Percentiles rank a stretch among this genome's conserved stretches.
Evolutionary conservation across 2,329 filamentous ascomycete genomes (phyloP).

Genomic region (Tolypocladium ovalisporum): DNA sequence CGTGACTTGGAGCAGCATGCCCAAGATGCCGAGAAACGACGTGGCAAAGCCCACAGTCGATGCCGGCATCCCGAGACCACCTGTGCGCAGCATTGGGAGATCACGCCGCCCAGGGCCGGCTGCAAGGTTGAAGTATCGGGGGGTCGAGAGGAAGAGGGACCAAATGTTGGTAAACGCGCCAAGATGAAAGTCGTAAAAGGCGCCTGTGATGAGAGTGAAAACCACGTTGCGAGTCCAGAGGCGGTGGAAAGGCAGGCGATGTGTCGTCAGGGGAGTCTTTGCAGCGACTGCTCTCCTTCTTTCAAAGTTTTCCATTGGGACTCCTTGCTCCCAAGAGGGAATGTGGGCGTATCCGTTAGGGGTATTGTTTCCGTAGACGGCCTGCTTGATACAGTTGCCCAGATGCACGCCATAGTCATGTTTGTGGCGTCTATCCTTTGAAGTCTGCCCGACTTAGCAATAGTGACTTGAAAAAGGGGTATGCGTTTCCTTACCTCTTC

Average conservation of each 20-base stretch:
- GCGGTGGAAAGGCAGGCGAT: conserved; percentile 37
- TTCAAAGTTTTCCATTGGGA: conserved; percentile 14
- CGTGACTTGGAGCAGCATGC: conserved; percentile 50
- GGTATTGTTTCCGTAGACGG: conserved; percentile 14
- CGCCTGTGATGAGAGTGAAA: conserved; percentile 49
- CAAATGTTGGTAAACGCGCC: conserved; percentile 68
- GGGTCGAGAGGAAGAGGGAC: conserved; percentile 67
- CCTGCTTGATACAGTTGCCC: conserved; percentile 18
- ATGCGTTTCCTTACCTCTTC: conserved; percentile 57
- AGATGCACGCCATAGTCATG: conserved; percentile 33
- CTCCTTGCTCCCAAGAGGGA: conserved; percentile 29
- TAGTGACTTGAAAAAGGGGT: conserved; percentile 29
- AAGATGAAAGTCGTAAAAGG: conserved; percentile 61
- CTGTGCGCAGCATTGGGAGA: conserved; percentile 54
- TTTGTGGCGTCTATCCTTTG: conserved; percentile 31
- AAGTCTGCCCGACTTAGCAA: conserved; percentile 34
- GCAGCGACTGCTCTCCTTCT: not conserved
- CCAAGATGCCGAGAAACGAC: conserved; percentile 63
- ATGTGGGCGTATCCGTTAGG: conserved; percentile 10
- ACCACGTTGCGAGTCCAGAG: conserved; percentile 47
- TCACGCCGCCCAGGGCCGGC: conserved; percentile 17
- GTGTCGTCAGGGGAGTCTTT: conserved; percentile 13
- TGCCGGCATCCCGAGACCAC: conserved; percentile 63
- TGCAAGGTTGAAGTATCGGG: conserved; percentile 37
- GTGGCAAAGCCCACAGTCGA: conserved; percentile 66